Conservation (phyloP, 306 rosid genomes). For the Corylus americana region DNA sequence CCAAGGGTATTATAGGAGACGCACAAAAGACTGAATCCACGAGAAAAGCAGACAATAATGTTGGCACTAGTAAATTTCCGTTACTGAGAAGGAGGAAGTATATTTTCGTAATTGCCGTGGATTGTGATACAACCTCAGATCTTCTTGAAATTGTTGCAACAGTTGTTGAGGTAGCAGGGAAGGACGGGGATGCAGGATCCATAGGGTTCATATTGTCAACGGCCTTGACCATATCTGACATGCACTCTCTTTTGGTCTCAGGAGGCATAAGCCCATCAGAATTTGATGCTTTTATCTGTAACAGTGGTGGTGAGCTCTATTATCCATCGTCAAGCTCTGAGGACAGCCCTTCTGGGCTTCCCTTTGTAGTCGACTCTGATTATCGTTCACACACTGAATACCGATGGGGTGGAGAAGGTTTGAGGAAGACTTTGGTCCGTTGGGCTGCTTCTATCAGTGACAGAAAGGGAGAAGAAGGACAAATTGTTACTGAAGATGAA, state of each 20-base stretch:
- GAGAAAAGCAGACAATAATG: conserved; percentile 32
- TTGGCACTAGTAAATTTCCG: conserved; percentile 29
- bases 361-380: conserved; percentile 48
- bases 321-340: conserved; percentile 48
- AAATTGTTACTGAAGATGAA: conserved; percentile 34
- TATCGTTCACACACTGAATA: conserved; percentile 53
- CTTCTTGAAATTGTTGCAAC: conserved; percentile 31
- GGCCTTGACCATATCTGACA: conserved; percentile 37
- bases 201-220: conserved; percentile 49
- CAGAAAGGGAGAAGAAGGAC: conserved; percentile 23
- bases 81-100: conserved; percentile 44
- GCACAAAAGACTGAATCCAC: conserved; percentile 24
- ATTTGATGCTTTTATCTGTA: conserved; percentile 54
- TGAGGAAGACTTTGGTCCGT: conserved; percentile 56
- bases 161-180: conserved; percentile 34
- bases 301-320: conserved; percentile 55
- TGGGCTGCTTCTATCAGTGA: conserved; percentile 50
- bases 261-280: conserved; percentile 41
- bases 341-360: conserved; percentile 53
- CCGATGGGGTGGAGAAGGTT: conserved; percentile 60
- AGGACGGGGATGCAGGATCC: conserved; percentile 42
- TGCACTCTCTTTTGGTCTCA: conserved; percentile 39
- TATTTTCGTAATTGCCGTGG: conserved; percentile 45
- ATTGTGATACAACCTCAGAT: conserved; percentile 37
- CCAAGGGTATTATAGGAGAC: conserved; percentile 30